Conservation (phyloP, 139 green algal genomes). For the Desmodesmus armatus region DNA sequence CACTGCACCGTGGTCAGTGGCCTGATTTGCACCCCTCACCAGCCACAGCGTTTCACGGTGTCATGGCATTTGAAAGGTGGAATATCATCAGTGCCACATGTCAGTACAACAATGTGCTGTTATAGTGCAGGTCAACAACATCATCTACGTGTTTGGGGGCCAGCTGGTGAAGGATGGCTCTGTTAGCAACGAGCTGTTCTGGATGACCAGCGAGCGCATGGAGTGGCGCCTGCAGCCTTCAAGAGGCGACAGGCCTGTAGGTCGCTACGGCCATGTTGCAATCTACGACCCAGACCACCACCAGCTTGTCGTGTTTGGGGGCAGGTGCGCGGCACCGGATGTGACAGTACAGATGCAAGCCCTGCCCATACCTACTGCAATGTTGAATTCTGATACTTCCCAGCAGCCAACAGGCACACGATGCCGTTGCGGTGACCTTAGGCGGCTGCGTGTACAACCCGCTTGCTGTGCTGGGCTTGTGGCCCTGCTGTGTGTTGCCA, state of each 20-base stretch:
- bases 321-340: slow-evolving; percentile 57
- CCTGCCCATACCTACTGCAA: too few species aligned
- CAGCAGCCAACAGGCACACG: neutral
- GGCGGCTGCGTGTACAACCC: slow-evolving; percentile 52
- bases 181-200: slow-evolving; percentile 78
- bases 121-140: slow-evolving; percentile 64
- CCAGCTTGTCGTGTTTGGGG: slow-evolving; percentile 86
- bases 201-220: slow-evolving; percentile 86
- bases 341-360: too few species aligned
- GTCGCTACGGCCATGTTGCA: slow-evolving; percentile 56
- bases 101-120: neutral
- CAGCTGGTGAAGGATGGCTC: slow-evolving; percentile 66
- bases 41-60: too few species aligned
- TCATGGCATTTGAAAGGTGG: neutral
- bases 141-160: slow-evolving; percentile 84
- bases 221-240: slow-evolving; percentile 80
- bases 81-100: neutral
- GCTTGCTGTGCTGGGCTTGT: neutral
- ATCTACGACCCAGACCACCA: slow-evolving; percentile 74
- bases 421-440: too few species aligned
- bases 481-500: neutral
- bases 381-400: too few species aligned
- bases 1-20: too few species aligned
- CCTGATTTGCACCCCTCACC: neutral
- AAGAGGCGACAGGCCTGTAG: slow-evolving; percentile 32